phyloP scores from a whole-genome alignment of 345 rosid genomes.

The Citrus australasica region DNA sequence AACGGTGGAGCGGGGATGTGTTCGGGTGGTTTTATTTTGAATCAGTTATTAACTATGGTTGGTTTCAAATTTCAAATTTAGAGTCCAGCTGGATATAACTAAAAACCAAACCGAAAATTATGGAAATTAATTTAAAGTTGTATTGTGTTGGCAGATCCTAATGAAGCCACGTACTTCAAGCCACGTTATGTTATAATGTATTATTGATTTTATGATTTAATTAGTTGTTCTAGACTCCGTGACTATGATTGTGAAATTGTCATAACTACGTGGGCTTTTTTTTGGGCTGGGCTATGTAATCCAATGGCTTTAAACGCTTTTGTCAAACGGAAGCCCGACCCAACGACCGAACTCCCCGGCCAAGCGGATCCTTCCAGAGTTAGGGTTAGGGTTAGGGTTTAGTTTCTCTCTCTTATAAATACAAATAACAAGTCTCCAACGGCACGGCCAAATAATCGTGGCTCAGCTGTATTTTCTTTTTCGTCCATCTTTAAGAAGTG shows the following conservation, averaged over 20 bases:
- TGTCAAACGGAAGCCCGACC: not conserved
- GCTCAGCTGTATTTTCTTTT: not conserved
- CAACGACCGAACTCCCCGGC: not conserved
- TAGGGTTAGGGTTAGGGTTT: slow-evolving; percentile 13
- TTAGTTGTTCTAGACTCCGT: too few species aligned
- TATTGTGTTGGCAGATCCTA: too few species aligned
- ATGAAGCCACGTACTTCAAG: too few species aligned
- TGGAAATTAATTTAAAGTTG: not conserved
- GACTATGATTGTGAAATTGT: too few species aligned
- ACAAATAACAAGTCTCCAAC: not conserved
- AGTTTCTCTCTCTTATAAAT: not conserved
- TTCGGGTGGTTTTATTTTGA: not conserved
- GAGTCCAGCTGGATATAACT: not conserved
- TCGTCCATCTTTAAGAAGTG: not conserved
- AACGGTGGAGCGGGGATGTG: slow-evolving; percentile 11
- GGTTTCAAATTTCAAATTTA: slow-evolving; percentile 18
- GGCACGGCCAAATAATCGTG: not conserved
- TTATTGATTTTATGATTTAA: too few species aligned
- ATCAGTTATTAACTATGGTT: not conserved
- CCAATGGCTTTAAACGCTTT: too few species aligned
- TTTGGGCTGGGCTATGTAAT: too few species aligned
- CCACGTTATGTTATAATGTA: not conserved
- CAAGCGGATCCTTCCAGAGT: not conserved
- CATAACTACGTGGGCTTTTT: too few species aligned
- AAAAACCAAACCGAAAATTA: not conserved